Percentiles rank a stretch among this genome's conserved stretches.
phyloP scores from a whole-genome alignment of 805 yeast genomes.

The Suhomyces sp. region DNA sequence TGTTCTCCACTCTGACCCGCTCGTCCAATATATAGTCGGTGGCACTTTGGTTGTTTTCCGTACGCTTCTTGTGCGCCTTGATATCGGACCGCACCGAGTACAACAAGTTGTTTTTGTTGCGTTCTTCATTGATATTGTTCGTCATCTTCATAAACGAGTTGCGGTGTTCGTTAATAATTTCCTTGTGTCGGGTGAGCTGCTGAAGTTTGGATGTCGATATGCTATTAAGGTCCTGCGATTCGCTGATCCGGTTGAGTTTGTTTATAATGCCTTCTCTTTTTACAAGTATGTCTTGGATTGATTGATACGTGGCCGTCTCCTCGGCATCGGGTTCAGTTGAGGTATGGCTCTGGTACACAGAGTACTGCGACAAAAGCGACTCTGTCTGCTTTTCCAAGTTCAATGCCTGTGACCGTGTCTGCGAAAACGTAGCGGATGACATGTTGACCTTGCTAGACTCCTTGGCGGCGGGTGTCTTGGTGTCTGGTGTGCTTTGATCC shows the following conservation, averaged over 20 bases:
- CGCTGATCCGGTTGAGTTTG: constrained; percentile 51
- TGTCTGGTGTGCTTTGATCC: neutral
- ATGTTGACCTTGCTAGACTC: neutral
- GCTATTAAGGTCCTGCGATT: constrained; percentile 43
- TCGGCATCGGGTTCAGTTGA: constrained; percentile 21
- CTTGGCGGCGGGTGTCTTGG: neutral
- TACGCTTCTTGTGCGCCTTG: constrained; percentile 55
- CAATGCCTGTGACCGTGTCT: constrained; percentile 65
- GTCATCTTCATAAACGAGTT: constrained; percentile 59
- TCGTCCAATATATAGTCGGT: constrained; percentile 80
- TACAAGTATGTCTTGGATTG: constrained; percentile 24
- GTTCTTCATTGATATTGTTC: constrained; percentile 61
- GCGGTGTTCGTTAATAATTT: constrained; percentile 67
- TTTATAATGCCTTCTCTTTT: constrained; percentile 52
- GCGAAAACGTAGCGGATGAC: constrained; percentile 53
- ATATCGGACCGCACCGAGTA: constrained; percentile 79
- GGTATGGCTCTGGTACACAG: constrained; percentile 25
- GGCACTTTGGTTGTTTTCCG: constrained; percentile 34
- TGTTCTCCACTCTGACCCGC: constrained; percentile 64
- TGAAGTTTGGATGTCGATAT: constrained; percentile 72
- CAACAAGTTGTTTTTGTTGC: constrained; percentile 71
- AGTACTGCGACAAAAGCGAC: constrained; percentile 41
- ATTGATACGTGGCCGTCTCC: constrained; percentile 19
- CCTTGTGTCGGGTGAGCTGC: constrained; percentile 81
- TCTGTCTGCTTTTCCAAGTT: constrained; percentile 73